A percentile compares a stretch with the other conserved stretches of the same genome.
phyloP scores from a whole-genome alignment of 2,329 filamentous ascomycete species.

The Byssoonygena ceratinophila region DNA sequence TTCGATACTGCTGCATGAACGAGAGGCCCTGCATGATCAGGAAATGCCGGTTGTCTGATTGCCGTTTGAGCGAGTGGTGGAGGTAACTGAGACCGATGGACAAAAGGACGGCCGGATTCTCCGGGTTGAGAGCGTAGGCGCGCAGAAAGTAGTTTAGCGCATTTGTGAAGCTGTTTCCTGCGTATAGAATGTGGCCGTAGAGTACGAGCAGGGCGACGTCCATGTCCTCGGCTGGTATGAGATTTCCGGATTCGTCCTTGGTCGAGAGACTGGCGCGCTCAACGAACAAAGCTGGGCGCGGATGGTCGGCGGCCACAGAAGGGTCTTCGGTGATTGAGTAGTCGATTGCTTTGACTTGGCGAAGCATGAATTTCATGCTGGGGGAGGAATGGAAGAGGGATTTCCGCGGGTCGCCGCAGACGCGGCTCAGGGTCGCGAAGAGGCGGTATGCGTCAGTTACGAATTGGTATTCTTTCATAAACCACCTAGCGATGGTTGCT shows the following conservation, averaged over 20 bases:
- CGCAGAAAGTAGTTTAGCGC: conserved; percentile 82
- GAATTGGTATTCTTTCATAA: conserved; percentile 73
- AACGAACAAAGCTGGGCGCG: conserved; percentile 35
- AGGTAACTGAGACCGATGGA: conserved; percentile 76
- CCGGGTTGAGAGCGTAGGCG: conserved; percentile 59
- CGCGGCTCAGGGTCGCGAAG: conserved; percentile 64
- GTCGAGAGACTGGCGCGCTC: conserved; percentile 36
- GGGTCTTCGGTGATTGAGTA: conserved; percentile 49
- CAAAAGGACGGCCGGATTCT: conserved; percentile 68
- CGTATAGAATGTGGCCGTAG: conserved; percentile 82
- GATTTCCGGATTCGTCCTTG: conserved; percentile 29
- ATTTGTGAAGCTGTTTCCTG: conserved; percentile 69
- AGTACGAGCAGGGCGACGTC: conserved; percentile 76
- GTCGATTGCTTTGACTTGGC: conserved; percentile 86
- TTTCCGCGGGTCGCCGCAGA: conserved; percentile 56
- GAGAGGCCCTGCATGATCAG: conserved; percentile 73
- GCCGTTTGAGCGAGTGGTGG: conserved; percentile 78
- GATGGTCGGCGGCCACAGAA: conserved; percentile 21
- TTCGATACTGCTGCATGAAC: conserved; percentile 67
- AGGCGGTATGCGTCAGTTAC: conserved; percentile 74
- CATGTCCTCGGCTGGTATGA: conserved; percentile 40
- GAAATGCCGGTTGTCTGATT: conserved; percentile 81
- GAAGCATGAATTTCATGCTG: conserved; percentile 79
- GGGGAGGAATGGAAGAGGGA: conserved; percentile 64
- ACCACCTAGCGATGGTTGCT: conserved; percentile 64